Percentiles rank a stretch among this genome's conserved stretches.
These are phyloP conservation scores for Phytophthora pluvialis DNA, from an alignment of 352 stramenopile species.

Conservation along the genomic window DNA sequence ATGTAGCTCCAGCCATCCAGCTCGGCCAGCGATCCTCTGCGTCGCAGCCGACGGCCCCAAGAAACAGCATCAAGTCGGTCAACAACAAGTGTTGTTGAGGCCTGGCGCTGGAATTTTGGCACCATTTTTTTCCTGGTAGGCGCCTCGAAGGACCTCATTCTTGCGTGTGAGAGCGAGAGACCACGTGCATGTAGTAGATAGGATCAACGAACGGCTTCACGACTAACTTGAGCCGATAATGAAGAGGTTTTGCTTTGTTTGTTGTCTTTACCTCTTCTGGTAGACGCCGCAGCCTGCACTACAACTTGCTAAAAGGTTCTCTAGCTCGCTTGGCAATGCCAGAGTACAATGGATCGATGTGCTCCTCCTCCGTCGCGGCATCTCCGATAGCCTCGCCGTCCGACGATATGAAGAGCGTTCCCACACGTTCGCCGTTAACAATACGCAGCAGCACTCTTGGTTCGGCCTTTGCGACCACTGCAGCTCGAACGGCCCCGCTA, in stretches of 20 bases:
- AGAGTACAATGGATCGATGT: constrained; percentile 69
- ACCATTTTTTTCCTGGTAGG: neutral
- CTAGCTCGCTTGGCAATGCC: constrained; percentile 40
- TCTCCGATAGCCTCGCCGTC: constrained; percentile 11
- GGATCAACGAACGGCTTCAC: constrained; percentile 66
- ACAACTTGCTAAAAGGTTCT: constrained; percentile 44
- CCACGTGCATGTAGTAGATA: constrained; percentile 1
- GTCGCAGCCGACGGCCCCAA: neutral
- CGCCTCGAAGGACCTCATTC: constrained; percentile 2
- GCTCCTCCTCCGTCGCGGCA: constrained; percentile 36
- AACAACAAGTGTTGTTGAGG: constrained; percentile 28
- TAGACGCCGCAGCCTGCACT: neutral
- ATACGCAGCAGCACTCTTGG: constrained; percentile 59
- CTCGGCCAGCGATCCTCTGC: constrained; percentile 35
- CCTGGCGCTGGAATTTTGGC: constrained; percentile 12
- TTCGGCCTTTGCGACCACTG: constrained; percentile 68
- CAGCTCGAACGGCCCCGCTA: constrained; percentile 58
- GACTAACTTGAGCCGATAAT: constrained; percentile 35
- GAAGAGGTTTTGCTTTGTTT: constrained; percentile 32
- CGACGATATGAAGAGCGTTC: constrained; percentile 59
- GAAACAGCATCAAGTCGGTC: constrained; percentile 4
- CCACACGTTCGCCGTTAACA: constrained; percentile 60
- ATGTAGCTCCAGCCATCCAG: constrained; percentile 43
- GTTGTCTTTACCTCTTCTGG: too few relatives aligned
- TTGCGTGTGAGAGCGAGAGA: constrained; percentile 3